phyloP scores from a whole-genome alignment of 2,329 filamentous ascomycete genomes.

The Leptodontidium sp. region DNA sequence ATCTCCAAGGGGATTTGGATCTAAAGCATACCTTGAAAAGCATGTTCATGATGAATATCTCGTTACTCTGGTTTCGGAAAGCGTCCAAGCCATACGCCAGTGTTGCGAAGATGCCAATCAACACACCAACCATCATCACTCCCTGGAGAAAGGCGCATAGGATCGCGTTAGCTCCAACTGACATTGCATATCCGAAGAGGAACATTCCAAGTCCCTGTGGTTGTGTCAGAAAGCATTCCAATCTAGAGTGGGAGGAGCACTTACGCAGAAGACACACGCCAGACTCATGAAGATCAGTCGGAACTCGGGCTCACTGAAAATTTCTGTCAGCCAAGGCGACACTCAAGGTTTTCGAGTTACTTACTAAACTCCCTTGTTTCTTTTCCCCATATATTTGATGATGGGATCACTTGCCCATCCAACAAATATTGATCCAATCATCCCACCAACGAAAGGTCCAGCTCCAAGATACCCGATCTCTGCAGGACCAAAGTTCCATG shows the following conservation, averaged over 20 bases:
- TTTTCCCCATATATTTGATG: conserved; percentile 34
- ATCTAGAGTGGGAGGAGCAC: not conserved
- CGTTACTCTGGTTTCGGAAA: conserved; percentile 50
- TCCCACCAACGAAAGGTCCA: conserved; percentile 50
- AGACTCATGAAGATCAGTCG: conserved; percentile 51
- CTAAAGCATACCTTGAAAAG: conserved; percentile 46
- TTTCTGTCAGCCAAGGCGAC: too few relatives aligned
- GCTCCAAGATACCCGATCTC: conserved; percentile 54
- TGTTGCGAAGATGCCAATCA: conserved; percentile 46
- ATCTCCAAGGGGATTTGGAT: too few relatives aligned
- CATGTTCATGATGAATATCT: conserved; percentile 55
- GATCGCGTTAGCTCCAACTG: conserved; percentile 33
- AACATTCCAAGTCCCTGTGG: conserved; percentile 40
- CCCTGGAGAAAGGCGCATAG: conserved; percentile 42
- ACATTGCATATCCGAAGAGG: conserved; percentile 50
- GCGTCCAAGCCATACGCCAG: conserved; percentile 49
- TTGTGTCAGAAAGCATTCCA: not conserved
- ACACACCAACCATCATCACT: conserved; percentile 37
- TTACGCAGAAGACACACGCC: conserved; percentile 44
- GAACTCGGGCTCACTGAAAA: conserved; percentile 55
- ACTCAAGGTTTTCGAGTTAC: not conserved
- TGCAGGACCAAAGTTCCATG: conserved; percentile 53
- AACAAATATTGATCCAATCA: conserved; percentile 47
- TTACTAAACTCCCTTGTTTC: conserved; percentile 24
- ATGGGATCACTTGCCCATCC: conserved; percentile 48